Percentiles rank a stretch among this genome's conserved stretches.
Evolutionary conservation across 2,329 filamentous ascomycete genomes (phyloP).

Genomic region (Gnomoniopsis sp.): DNA sequence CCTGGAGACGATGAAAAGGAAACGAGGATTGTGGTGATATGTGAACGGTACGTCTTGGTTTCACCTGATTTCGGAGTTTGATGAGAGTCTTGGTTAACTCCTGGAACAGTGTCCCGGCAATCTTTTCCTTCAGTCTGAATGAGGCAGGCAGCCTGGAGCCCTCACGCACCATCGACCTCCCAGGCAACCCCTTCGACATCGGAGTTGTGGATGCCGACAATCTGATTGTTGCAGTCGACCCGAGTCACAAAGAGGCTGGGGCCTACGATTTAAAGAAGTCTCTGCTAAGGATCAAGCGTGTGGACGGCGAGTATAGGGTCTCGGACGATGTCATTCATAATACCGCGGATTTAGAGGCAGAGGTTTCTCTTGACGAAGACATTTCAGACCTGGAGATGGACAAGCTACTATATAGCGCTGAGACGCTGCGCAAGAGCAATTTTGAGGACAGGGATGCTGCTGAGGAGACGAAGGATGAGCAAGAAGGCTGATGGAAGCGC

Average conservation of each 20-base stretch:
- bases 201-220: slow-evolving; percentile 25
- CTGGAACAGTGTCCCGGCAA: slow-evolving; percentile 47
- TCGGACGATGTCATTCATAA: slow-evolving; percentile 19
- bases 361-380: slow-evolving; percentile 24
- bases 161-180: slow-evolving; percentile 49
- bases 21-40: slow-evolving; percentile 35
- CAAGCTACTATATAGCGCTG: slow-evolving; percentile 42
- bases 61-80: slow-evolving; percentile 6
- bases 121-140: slow-evolving; percentile 62
- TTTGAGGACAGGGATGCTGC: slow-evolving; percentile 26
- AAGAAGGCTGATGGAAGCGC: slow-evolving; percentile 7
- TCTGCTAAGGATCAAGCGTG: slow-evolving; percentile 1
- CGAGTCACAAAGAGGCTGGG: slow-evolving; percentile 15
- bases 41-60: slow-evolving; percentile 41
- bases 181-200: slow-evolving; percentile 64
- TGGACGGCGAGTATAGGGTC: slow-evolving; percentile 18
- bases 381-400: slow-evolving; percentile 36
- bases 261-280: slow-evolving; percentile 18
- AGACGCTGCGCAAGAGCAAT: slow-evolving; percentile 45
- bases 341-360: slow-evolving; percentile 11
- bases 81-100: slow-evolving; percentile 17
- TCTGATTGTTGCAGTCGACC: slow-evolving; percentile 40
- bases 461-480: slow-evolving; percentile 4
- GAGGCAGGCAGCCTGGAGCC: slow-evolving; percentile 46
- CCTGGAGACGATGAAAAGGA: slow-evolving; percentile 16